Conservation (phyloP, 768 basidiomycete genomes). For the Phaffia tasmanica region DNA sequence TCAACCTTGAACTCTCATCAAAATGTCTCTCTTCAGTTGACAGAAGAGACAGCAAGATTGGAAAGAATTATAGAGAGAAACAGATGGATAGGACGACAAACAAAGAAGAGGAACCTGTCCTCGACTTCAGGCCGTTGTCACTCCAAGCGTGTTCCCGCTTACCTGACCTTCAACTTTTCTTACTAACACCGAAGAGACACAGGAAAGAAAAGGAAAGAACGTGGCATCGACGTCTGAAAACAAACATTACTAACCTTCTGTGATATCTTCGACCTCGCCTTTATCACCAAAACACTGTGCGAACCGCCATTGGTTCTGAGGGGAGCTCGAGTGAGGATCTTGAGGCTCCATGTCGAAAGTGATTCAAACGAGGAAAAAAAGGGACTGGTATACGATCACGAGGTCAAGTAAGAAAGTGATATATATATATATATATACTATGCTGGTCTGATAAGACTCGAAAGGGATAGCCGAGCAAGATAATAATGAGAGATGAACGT, state of each 20-base stretch:
- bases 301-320: conserved; percentile 70
- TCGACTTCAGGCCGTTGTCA: too few species aligned
- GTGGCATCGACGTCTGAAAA: too few species aligned
- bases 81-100: not conserved
- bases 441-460: too few species aligned
- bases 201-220: not conserved
- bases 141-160: not conserved
- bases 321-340: conserved; percentile 6
- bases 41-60: too few species aligned
- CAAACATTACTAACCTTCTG: conserved; percentile 59
- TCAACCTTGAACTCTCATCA: too few species aligned
- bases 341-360: not conserved
- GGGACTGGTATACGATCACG: not conserved
- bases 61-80: conserved; percentile 25
- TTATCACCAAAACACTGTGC: conserved; percentile 99
- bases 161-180: not conserved
- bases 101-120: not conserved
- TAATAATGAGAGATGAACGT: not conserved
- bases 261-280: conserved; percentile 96
- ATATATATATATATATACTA: too few species aligned
- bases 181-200: too few species aligned
- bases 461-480: too few species aligned
- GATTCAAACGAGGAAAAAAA: not conserved
- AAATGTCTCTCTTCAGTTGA: too few species aligned
- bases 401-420: not conserved